A percentile compares a stretch with the other conserved stretches of the same genome.
These are phyloP conservation scores for Penicillium antarcticum DNA, from an alignment of 495 filamentous ascomycete genomes.

Conservation along the genomic window DNA sequence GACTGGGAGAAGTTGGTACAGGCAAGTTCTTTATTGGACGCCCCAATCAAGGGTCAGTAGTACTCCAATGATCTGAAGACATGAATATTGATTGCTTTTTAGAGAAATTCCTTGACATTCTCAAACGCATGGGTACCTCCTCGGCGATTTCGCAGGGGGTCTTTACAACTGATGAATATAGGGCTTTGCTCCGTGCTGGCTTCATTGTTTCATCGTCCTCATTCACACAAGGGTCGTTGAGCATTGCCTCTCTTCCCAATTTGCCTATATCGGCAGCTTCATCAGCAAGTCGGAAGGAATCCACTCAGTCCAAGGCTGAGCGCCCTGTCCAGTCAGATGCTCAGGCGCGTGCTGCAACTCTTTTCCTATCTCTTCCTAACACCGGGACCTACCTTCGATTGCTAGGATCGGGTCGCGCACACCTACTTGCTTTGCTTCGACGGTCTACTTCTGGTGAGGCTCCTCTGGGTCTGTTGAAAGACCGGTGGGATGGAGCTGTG, in stretches of 20 bases:
- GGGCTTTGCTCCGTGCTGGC: conserved; percentile 63
- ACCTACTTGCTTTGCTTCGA: conserved; percentile 62
- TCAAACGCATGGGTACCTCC: conserved; percentile 53
- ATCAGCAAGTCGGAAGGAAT: conserved; percentile 48
- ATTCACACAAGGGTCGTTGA: conserved; percentile 40
- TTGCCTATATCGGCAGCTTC: conserved; percentile 46
- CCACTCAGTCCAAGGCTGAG: conserved; percentile 2
- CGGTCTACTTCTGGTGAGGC: conserved; percentile 63
- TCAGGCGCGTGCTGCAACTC: conserved; percentile 32
- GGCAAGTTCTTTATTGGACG: conserved; percentile 39
- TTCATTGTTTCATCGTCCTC: conserved; percentile 63
- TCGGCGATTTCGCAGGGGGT: conserved; percentile 44
- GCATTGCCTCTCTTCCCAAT: conserved; percentile 53
- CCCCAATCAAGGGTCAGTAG: conserved; percentile 44
- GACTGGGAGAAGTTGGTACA: conserved; percentile 61
- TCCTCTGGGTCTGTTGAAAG: conserved; percentile 62
- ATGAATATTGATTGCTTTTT: not conserved
- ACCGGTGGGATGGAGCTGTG: conserved; percentile 80
- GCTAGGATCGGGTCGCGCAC: conserved; percentile 59
- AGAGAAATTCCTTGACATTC: conserved; percentile 54
- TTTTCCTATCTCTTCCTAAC: conserved; percentile 69
- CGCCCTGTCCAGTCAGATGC: conserved; percentile 21
- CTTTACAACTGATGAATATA: conserved; percentile 51
- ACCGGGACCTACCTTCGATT: conserved; percentile 73
- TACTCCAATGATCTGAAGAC: not conserved